Base-by-base conservation (phyloP, 345 rosid species). In the Microcos paniculata region DNA sequence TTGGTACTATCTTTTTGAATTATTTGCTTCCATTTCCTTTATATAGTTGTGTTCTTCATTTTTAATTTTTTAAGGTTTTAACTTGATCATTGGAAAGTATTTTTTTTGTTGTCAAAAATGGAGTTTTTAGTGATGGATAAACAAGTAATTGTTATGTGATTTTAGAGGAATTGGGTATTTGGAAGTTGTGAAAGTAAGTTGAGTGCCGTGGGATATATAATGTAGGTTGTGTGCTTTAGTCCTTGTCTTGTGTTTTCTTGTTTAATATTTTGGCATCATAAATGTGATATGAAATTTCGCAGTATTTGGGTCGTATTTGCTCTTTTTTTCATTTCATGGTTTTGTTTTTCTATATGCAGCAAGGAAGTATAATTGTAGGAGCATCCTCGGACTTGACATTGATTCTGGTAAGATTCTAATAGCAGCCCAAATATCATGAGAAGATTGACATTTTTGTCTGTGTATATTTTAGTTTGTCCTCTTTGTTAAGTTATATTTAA, bases 311-410 rank as follows among this genome's bases (percentile, higher is more conserved):
- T 57, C 21, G 12, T 43, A 30, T 42, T 65, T 78, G 49, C 19
- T 33, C n/a, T 4, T 35, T 21, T 9, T 26, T 58, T 51, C 21
- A 21, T 33, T 24, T 48, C 1, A 40, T 58, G 31, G 28, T 18
- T 51, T 73, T 74, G 33, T 31, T 81, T 62, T 51, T 72, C 69
- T 15, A 80, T 78, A 59, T 84, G 73, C 93, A 93, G 98, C 97
- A 64, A 88, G 85, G 68, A 90, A 88, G 82, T 93, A 87, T 76
- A 79, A 80, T n/a, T 96, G 99, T 85, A 84, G 62, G 35, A 89
- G 88, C 84, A 93, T 96, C 57, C 89, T 86, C 30, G 99, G 99
- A 52, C 82, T 96, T 45, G 99, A 93, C 84, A 96, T 96, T 48
- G 98, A 96, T 84, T 78, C 89, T 72, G 85, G 98, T 96, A 90